These are phyloP conservation scores for Starmerella potacharoeniae DNA, from an alignment of 805 yeast species.

Conservation along the genomic window DNA sequence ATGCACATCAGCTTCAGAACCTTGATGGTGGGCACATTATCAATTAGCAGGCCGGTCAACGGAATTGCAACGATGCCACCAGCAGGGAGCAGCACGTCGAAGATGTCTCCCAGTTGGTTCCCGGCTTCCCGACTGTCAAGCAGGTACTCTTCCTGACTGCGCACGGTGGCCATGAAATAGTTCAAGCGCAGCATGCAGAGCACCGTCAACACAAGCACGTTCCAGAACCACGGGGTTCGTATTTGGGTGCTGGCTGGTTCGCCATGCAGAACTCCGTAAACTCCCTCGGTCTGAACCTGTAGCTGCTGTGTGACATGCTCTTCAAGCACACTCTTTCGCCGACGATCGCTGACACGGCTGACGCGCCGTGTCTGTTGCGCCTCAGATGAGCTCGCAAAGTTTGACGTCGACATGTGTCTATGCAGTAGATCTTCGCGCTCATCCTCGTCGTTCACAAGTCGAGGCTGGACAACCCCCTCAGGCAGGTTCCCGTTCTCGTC, in stretches of 20 bases:
- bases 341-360: conserved; percentile 9
- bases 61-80: conserved; percentile 87
- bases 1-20: conserved; percentile 39
- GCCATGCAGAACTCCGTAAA: conserved; percentile 73
- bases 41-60: conserved; percentile 68
- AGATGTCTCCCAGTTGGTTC: conserved; percentile 51
- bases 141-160: conserved; percentile 68
- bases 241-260: conserved; percentile 37
- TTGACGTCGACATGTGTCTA: conserved; percentile 11
- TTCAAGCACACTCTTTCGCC: conserved; percentile 14
- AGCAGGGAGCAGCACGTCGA: conserved; percentile 75
- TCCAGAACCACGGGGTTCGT: conserved; percentile 57
- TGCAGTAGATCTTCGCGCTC: conserved; percentile 8
- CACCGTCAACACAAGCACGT: conserved; percentile 70
- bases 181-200: conserved; percentile 86
- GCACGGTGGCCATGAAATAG: conserved; percentile 82
- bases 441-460: not conserved
- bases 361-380: not conserved
- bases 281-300: conserved; percentile 26
- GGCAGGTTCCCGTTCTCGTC: conserved; percentile 49
- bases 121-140: conserved; percentile 43
- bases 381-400: not conserved
- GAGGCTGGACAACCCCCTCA: conserved; percentile 4
- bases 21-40: conserved; percentile 53
- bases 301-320: conserved; percentile 10